These are phyloP conservation scores for Blastocystis hominis DNA, from an alignment of 352 stramenopile genomes.

Conservation along the genomic window DNA sequence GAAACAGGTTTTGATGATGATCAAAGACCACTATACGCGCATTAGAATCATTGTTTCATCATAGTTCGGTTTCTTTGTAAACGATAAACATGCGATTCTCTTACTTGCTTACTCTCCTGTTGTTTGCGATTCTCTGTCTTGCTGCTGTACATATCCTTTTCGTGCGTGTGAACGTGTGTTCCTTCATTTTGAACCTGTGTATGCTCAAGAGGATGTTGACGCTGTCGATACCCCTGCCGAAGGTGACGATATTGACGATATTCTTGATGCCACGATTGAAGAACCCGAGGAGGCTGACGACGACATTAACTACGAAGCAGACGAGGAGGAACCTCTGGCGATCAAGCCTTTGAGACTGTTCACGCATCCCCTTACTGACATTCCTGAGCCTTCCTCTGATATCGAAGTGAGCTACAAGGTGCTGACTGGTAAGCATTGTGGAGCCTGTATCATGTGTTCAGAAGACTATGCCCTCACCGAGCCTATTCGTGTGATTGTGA, in stretches of 20 bases:
- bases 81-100: constrained; percentile 36
- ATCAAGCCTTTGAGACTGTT: constrained; percentile 25
- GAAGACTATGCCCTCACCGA: constrained; percentile 30
- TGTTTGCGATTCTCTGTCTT: constrained; percentile 22
- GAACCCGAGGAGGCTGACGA: constrained; percentile 50
- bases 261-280: constrained; percentile 31
- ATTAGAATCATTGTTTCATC: background rate
- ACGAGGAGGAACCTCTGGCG: constrained; percentile 25
- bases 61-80: background rate
- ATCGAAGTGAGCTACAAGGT: constrained; percentile 57
- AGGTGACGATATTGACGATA: constrained; percentile 42
- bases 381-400: constrained; percentile 55
- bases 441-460: background rate
- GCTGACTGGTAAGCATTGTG: background rate
- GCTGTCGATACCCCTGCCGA: background rate
- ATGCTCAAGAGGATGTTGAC: background rate
- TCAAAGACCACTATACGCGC: background rate
- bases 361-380: constrained; percentile 52
- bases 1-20: constrained; percentile 7
- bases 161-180: background rate
- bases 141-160: constrained; percentile 52
- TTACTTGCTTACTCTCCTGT: background rate
- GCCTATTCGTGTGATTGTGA: constrained; percentile 56
- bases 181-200: background rate
- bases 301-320: constrained; percentile 38